Evolutionary conservation across 2,329 filamentous ascomycete species (phyloP), one percentile per base, ranked within the genome.

Genomic region (Fusarium marasasianum): DNA sequence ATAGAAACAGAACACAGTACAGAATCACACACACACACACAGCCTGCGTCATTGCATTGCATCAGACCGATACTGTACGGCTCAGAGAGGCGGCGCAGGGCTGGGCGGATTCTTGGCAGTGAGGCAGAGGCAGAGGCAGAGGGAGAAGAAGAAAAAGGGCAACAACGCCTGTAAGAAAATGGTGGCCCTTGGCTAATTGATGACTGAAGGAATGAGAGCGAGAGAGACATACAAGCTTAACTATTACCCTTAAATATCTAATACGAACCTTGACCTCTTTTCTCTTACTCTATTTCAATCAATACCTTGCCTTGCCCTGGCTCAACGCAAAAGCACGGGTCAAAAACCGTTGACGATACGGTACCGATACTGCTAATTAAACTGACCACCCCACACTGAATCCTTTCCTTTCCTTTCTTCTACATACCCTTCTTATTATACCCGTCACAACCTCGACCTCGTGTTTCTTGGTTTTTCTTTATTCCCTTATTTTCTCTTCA

Each of bases 41-140:
- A 51, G 24, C 50, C 57, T 47, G 40, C 41, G 33, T 33, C 33
- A 64, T 69, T 63, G 45, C 44, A 69, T 69, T 63, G 45, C 40
- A 69, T 69, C 57, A 64, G 57, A 69, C 50, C 40, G 31, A 50
- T 47, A 35, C 14, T 35, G 33, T 35, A 69, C 65, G 57, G 40
- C 65, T 64, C 66, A 70, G 67, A 65, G 43, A 63, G 63, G 58
- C 58, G 59, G 66, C 67, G 67, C 66, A 70, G 66, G 71, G 71
- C 71, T 74, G 71, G 71, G 71, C 69, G 31, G 14, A 62, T 55
- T 38, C 72, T 74, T 75, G 72, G 72, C 72, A 57, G 8, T 40
- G 66, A 63, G 56, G 45, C 38, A 63, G 40, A 59, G 69, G 55
- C 44, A 56, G 48, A 51, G n/a, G 26, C 20, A 69, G 44, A 62